Conservation (phyloP, 768 basidiomycete species). For the Collybiopsis luxurians region DNA sequence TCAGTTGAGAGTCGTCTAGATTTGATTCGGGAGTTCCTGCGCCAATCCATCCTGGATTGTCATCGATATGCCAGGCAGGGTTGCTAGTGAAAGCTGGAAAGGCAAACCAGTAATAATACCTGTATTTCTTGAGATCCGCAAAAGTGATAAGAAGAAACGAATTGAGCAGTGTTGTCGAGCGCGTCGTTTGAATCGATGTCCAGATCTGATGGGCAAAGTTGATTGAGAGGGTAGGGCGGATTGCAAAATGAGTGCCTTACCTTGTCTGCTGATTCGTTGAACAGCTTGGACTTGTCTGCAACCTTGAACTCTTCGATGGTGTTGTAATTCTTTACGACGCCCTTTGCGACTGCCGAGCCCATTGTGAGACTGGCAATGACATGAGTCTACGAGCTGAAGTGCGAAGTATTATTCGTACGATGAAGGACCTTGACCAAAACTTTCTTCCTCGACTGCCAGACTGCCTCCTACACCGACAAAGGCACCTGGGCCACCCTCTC, state of each 20-base stretch:
- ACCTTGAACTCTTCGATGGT: slow-evolving; percentile 95
- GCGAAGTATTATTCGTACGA: slow-evolving; percentile 36
- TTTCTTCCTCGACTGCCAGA: slow-evolving; percentile 61
- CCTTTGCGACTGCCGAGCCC: slow-evolving; percentile 51
- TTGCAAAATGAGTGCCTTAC: too few relatives aligned
- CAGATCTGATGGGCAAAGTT: slow-evolving; percentile 52
- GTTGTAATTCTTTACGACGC: slow-evolving; percentile 91
- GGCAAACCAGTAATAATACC: slow-evolving; percentile 97
- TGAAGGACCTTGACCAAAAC: slow-evolving; percentile 44
- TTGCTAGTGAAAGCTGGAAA: slow-evolving; percentile 91
- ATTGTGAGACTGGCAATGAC: slow-evolving; percentile 35
- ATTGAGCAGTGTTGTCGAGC: slow-evolving; percentile 57
- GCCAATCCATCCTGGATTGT: slow-evolving; percentile 51
- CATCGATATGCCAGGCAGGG: slow-evolving; percentile 83
- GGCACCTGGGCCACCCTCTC: slow-evolving; percentile 59
- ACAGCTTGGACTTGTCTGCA: slow-evolving; percentile 84
- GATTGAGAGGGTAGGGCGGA: too few relatives aligned
- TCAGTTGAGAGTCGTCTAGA: slow-evolving; percentile 35
- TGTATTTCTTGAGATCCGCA: slow-evolving; percentile 97
- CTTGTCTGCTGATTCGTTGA: slow-evolving; percentile 68
- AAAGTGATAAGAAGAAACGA: slow-evolving; percentile 90
- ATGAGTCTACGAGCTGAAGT: slow-evolving; percentile 5
- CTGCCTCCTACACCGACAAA: slow-evolving; percentile 72
- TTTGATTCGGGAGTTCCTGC: not conserved
- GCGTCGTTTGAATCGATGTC: slow-evolving; percentile 52